phyloP scores from a whole-genome alignment of 176 grass and related monocot genomes.

The Carex cristatella region DNA sequence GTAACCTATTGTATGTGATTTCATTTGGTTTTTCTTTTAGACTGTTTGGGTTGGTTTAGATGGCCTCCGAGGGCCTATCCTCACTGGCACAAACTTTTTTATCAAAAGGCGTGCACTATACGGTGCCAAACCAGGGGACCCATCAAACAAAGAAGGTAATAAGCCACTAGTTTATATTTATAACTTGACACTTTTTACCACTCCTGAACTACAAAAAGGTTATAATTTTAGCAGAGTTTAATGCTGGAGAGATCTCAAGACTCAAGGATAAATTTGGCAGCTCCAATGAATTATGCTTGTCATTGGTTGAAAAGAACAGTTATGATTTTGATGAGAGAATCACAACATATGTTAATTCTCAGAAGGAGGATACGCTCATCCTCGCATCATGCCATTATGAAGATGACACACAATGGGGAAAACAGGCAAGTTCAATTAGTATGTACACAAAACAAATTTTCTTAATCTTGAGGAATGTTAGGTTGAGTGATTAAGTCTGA shows the following conservation, averaged over 20 bases:
- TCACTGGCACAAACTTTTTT: slow-evolving; percentile 61
- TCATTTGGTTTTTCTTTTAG: slow-evolving; percentile 6
- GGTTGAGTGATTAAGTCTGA: neutral
- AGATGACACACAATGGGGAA: slow-evolving; percentile 46
- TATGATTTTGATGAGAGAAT: neutral
- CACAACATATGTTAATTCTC: neutral
- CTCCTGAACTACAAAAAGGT: neutral
- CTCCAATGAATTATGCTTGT: slow-evolving; percentile 25
- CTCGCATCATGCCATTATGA: slow-evolving; percentile 42
- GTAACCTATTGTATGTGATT: neutral
- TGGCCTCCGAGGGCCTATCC: slow-evolving; percentile 48
- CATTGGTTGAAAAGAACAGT: slow-evolving; percentile 18
- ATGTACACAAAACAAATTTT: neutral
- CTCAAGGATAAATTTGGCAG: slow-evolving; percentile 32
- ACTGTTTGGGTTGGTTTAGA: slow-evolving; percentile 46
- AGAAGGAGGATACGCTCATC: neutral
- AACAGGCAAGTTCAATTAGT: slow-evolving; percentile 5
- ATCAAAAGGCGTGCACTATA: slow-evolving; percentile 45
- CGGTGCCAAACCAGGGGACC: slow-evolving; percentile 12
- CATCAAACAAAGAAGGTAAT: slow-evolving; percentile 4
- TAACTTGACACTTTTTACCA: neutral
- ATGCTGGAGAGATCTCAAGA: slow-evolving; percentile 11
- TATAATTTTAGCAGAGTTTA: neutral
- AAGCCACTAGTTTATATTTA: neutral
- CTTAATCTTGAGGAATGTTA: neutral